Percentiles rank a stretch among this genome's conserved stretches.
These are phyloP conservation scores for Arabidopsis lyrata DNA, from an alignment of 441 rosid species.

Conservation along the genomic window DNA sequence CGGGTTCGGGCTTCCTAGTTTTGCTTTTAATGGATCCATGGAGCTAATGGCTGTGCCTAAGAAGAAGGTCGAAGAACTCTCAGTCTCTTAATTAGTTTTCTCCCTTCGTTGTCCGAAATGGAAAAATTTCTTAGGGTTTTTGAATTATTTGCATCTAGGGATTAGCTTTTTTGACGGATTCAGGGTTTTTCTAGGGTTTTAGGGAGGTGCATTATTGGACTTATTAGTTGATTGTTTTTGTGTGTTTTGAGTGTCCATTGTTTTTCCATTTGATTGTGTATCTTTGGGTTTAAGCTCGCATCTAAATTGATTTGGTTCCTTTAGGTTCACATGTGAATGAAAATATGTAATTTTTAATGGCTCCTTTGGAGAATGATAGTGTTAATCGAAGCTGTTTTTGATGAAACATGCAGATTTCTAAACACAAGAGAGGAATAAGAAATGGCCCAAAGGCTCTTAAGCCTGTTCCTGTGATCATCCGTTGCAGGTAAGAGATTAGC, in stretches of 20 bases:
- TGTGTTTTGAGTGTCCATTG: neutral
- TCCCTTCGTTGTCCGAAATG: neutral
- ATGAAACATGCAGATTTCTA: slow-evolving; percentile 57
- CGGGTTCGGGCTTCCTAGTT: slow-evolving; percentile 54
- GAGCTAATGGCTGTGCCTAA: slow-evolving; percentile 95
- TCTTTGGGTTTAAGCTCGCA: slow-evolving; percentile 14
- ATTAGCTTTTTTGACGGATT: neutral
- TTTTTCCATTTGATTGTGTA: neutral
- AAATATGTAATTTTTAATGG: neutral
- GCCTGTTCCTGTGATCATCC: slow-evolving; percentile 79
- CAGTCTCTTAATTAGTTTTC: neutral
- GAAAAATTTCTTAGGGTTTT: neutral
- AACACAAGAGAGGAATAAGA: slow-evolving; percentile 82
- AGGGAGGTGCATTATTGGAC: slow-evolving; percentile 2
- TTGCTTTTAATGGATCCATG: slow-evolving; percentile 58
- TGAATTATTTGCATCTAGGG: neutral
- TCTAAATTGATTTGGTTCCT: slow-evolving; percentile 1
- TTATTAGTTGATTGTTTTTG: slow-evolving; percentile 7
- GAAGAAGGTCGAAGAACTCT: slow-evolving; percentile 60
- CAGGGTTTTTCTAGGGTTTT: slow-evolving; percentile 29
- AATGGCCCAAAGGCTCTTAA: slow-evolving; percentile 93
- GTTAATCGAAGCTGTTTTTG: slow-evolving; percentile 12
- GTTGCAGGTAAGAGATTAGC: slow-evolving; percentile 65
- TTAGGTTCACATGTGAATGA: neutral
- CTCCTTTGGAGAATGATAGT: neutral